phyloP scores from a whole-genome alignment of 164 flowering plant species.

The Aristolochia californica region DNA sequence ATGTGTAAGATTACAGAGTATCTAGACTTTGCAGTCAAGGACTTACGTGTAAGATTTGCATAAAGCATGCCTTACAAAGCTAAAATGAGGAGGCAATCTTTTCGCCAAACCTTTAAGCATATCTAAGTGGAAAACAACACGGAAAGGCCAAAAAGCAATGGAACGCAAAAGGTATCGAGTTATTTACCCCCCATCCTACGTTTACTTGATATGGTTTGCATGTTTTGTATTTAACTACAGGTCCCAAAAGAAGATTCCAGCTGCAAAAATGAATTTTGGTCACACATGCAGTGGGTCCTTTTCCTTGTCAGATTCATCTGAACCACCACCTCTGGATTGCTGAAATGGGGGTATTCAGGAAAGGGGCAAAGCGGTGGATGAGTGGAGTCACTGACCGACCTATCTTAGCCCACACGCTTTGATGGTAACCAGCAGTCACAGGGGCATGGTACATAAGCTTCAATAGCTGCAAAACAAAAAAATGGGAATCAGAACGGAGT shows the following conservation, averaged over 20 bases:
- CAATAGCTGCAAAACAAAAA: conserved; percentile 43
- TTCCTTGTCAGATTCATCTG: conserved; percentile 27
- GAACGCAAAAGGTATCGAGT: background rate
- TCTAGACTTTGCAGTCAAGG: conserved; percentile 3
- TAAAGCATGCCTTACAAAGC: background rate
- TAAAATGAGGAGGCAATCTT: background rate
- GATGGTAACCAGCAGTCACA: conserved; percentile 83
- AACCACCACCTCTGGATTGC: conserved; percentile 89
- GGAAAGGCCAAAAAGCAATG: conserved; percentile 11
- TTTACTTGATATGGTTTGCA: conserved; percentile 4
- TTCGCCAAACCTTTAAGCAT: conserved; percentile 1
- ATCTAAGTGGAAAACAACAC: conserved; percentile 10
- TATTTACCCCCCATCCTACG: background rate
- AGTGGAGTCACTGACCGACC: conserved; percentile 61
- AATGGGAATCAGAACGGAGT: background rate
- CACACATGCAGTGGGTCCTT: conserved; percentile 7
- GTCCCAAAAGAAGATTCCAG: conserved; percentile 12
- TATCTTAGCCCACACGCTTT: conserved; percentile 82
- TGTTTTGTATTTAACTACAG: conserved; percentile 5
- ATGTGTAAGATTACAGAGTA: background rate
- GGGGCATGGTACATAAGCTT: conserved; percentile 98
- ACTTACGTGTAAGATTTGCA: background rate
- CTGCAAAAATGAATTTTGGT: conserved; percentile 4
- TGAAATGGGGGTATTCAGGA: conserved; percentile 63
- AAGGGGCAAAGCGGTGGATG: conserved; percentile 65